phyloP scores from a whole-genome alignment of 768 basidiomycete genomes.

The Paxillus ammoniavirescens region DNA sequence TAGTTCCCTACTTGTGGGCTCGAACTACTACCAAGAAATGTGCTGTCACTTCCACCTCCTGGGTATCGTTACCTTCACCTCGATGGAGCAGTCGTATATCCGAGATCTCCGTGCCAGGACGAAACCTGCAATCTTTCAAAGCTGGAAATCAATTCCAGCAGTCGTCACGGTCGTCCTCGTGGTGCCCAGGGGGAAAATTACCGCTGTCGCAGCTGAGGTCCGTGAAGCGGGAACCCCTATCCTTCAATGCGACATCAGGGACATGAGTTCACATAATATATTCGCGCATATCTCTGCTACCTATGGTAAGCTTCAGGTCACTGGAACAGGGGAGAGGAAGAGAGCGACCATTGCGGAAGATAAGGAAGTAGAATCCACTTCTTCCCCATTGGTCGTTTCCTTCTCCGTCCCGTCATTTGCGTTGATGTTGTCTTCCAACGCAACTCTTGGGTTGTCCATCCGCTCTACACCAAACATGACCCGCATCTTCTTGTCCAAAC shows the following conservation, averaged over 20 bases:
- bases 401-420: conserved; percentile 19
- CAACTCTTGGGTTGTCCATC: too few species aligned
- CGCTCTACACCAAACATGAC: too few species aligned
- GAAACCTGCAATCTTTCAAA: conserved; percentile 25
- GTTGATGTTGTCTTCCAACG: conserved; percentile 5
- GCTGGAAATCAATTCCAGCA: conserved; percentile 29
- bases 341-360: conserved; percentile 14
- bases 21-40: conserved; percentile 46
- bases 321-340: too few species aligned
- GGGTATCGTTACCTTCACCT: conserved; percentile 30
- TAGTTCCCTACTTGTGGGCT: conserved; percentile 20
- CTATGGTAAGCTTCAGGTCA: too few species aligned
- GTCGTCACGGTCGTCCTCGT: conserved; percentile 32
- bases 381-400: conserved; percentile 24
- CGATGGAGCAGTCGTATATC: conserved; percentile 7
- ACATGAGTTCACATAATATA: too few species aligned
- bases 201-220: too few species aligned
- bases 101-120: conserved; percentile 6
- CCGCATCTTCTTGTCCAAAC: too few species aligned
- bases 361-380: conserved; percentile 10
- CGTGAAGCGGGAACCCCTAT: too few species aligned
- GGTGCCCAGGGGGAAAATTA: conserved; percentile 23
- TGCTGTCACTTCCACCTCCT: conserved; percentile 42
- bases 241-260: too few species aligned
- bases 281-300: too few species aligned